Conservation (phyloP, 345 rosid genomes). For the Citrus sp. region DNA sequence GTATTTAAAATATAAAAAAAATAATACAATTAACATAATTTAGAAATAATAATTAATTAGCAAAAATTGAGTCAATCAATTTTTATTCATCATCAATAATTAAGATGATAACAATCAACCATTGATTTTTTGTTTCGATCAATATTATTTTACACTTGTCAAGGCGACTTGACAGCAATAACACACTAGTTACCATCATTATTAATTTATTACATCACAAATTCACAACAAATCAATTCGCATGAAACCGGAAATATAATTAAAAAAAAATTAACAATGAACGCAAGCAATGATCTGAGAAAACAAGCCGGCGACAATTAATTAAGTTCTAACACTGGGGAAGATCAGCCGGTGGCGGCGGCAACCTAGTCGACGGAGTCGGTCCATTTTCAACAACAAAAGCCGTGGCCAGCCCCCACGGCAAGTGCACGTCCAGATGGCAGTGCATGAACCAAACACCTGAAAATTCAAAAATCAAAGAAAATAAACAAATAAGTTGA, state of each 20-base stretch:
- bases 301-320: neutral
- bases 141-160: no score
- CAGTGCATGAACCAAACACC: slow-evolving; percentile 78
- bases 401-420: slow-evolving; percentile 54
- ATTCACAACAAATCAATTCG: neutral
- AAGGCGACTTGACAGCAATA: neutral
- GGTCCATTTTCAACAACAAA: slow-evolving; percentile 63
- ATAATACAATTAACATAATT: no score
- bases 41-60: no score
- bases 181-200: no score
- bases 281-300: neutral
- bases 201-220: neutral
- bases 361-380: slow-evolving; percentile 43
- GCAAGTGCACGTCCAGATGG: slow-evolving; percentile 62
- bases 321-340: slow-evolving; percentile 43
- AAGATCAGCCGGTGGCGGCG: slow-evolving; percentile 71
- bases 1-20: no score
- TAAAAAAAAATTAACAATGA: neutral
- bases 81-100: no score
- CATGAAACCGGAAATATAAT: neutral
- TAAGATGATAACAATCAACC: no score
- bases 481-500: neutral
- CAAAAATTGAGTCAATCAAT: no score
- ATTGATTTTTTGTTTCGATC: no score
- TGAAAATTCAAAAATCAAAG: slow-evolving; percentile 5